Percentiles rank a stretch among this genome's conserved stretches.
phyloP scores from a whole-genome alignment of 176 grass and related monocot genomes.

The Oropetium thomaeum region DNA sequence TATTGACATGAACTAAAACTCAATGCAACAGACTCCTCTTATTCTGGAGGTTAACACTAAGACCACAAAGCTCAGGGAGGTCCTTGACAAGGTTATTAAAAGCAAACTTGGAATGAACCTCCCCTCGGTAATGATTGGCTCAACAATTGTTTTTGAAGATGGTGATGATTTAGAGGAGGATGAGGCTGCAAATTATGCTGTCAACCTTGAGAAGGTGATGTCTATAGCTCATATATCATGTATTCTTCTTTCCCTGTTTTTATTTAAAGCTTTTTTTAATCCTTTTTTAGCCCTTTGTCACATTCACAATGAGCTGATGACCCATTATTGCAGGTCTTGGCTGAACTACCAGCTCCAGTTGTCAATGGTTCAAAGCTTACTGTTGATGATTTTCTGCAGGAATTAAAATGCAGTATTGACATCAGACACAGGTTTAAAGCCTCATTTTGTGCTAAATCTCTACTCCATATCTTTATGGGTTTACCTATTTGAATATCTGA shows the following conservation, averaged over 20 bases:
- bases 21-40: conserved; percentile 67
- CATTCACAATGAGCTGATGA: background rate
- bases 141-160: conserved; percentile 78
- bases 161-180: conserved; percentile 85
- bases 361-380: conserved; percentile 72
- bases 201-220: conserved; percentile 88
- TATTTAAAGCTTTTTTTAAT: background rate
- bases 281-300: background rate
- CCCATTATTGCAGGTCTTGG: conserved; percentile 55
- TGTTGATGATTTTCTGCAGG: conserved; percentile 94
- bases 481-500: background rate
- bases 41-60: conserved; percentile 82
- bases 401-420: conserved; percentile 86
- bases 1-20: conserved; percentile 28
- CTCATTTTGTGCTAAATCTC: background rate
- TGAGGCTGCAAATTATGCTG: conserved; percentile 63
- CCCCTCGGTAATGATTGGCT: conserved; percentile 81
- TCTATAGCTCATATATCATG: background rate
- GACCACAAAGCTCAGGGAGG: conserved; percentile 71
- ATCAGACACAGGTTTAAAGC: conserved; percentile 85
- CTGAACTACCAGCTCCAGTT: conserved; percentile 83
- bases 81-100: conserved; percentile 89
- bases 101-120: conserved; percentile 93
- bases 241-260: too few relatives aligned
- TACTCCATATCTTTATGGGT: conserved; percentile 5